Evolutionary conservation across 2,329 filamentous ascomycete species (phyloP).

Genomic region (Alternaria incomplexa): DNA sequence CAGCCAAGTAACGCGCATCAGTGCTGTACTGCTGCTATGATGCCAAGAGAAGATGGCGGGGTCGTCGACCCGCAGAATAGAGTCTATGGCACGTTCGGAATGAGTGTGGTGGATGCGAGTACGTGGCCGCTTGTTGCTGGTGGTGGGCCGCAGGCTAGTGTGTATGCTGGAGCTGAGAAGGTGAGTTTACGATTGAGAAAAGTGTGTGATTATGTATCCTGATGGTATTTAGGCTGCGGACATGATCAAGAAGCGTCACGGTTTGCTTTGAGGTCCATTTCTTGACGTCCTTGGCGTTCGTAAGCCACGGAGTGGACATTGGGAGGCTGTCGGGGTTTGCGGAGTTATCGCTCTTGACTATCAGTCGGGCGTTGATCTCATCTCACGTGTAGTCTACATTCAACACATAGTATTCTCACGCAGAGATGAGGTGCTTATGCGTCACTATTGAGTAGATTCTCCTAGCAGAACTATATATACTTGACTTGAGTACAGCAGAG

Average conservation of each 20-base stretch:
- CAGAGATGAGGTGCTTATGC: not conserved
- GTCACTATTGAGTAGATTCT: no score
- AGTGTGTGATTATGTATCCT: not conserved
- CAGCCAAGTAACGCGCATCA: conserved; percentile 24
- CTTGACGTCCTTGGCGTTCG: not conserved
- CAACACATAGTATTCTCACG: not conserved
- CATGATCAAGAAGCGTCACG: not conserved
- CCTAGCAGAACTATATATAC: not conserved
- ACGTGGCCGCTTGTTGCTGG: conserved; percentile 25
- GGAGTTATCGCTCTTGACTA: conserved; percentile 25
- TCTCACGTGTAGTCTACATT: not conserved
- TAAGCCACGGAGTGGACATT: not conserved
- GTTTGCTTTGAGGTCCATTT: not conserved
- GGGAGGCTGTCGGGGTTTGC: conserved; percentile 26
- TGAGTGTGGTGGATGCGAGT: conserved; percentile 37
- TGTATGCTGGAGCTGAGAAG: conserved; percentile 29
- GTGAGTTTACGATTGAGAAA: not conserved
- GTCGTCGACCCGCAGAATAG: conserved; percentile 22
- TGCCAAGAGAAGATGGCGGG: conserved; percentile 20
- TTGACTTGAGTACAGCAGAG: no score
- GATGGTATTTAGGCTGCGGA: not conserved
- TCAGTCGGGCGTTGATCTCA: not conserved
- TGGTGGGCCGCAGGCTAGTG: conserved; percentile 19
- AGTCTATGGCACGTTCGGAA: conserved; percentile 25
- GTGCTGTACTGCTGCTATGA: conserved; percentile 33